phyloP scores from a whole-genome alignment of 75 land plant species.

The Cunninghamia lanceolata region DNA sequence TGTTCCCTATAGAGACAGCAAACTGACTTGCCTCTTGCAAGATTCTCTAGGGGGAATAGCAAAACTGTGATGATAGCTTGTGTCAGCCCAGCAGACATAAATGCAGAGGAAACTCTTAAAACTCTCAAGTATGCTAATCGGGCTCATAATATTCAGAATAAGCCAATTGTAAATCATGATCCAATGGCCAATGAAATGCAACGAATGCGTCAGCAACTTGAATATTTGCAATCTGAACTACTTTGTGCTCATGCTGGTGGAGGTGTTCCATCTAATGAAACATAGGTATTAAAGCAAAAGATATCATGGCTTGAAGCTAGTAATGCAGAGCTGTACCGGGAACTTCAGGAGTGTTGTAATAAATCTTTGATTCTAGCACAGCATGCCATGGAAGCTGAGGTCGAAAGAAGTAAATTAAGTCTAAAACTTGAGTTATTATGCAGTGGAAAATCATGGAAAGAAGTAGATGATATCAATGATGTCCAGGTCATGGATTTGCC shows the following conservation, averaged over 20 bases:
- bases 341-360: conserved; percentile 67
- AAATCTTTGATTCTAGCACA: conserved; percentile 37
- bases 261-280: conserved; percentile 46
- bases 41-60: conserved; percentile 99
- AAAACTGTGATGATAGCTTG: conserved; percentile 98
- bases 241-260: conserved; percentile 79
- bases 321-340: conserved; percentile 72
- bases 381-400: conserved; percentile 60
- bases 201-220: conserved; percentile 92
- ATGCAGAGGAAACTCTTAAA: too few species aligned
- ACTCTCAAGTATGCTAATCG: too few species aligned
- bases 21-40: conserved; percentile 93
- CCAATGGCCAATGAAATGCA: conserved; percentile 90
- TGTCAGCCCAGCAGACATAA: too few species aligned
- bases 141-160: too few species aligned
- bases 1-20: conserved; percentile 99
- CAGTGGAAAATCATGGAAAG: conserved; percentile 33
- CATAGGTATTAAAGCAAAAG: conserved; percentile 85
- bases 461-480: conserved; percentile 26
- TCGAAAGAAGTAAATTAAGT: conserved; percentile 38
- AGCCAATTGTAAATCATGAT: conserved; percentile 96
- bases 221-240: conserved; percentile 88
- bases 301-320: conserved; percentile 94
- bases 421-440: conserved; percentile 38
- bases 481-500: conserved; percentile 25